Conservation (phyloP, 371 early-diverging fungal species). For the Apophysomyces trapeziformis region DNA sequence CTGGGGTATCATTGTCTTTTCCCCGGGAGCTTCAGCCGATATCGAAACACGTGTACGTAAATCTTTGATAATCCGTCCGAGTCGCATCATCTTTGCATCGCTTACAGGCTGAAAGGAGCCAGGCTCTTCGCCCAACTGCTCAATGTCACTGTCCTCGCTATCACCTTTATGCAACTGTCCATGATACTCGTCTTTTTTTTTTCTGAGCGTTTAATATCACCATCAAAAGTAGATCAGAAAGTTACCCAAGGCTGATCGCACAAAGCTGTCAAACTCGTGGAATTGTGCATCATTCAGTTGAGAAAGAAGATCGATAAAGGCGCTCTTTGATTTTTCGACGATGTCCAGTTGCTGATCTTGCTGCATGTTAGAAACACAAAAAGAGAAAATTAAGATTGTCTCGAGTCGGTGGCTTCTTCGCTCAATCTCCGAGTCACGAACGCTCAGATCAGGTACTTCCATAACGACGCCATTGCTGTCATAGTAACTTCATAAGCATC, state of each 20-base stretch:
- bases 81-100: slow-evolving; percentile 44
- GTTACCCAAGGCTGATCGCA: slow-evolving; percentile 58
- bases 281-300: slow-evolving; percentile 54
- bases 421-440: too few species aligned
- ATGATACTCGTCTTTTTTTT: slow-evolving; percentile 46
- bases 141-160: slow-evolving; percentile 27
- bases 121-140: slow-evolving; percentile 31
- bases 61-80: slow-evolving; percentile 60
- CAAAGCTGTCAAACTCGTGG: slow-evolving; percentile 60
- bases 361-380: background rate
- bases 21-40: slow-evolving; percentile 66
- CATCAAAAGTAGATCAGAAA: background rate
- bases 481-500: too few species aligned
- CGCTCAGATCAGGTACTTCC: too few species aligned
- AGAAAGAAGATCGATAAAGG: slow-evolving; percentile 55
- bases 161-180: slow-evolving; percentile 35
- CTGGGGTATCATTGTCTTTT: slow-evolving; percentile 58
- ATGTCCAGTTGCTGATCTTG: slow-evolving; percentile 16
- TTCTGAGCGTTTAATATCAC: slow-evolving; percentile 1
- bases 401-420: too few species aligned
- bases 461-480: too few species aligned
- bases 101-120: slow-evolving; percentile 43
- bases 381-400: too few species aligned
- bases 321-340: slow-evolving; percentile 53
- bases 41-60: slow-evolving; percentile 58